Conservation (phyloP, 164 flowering plant species). For the Warburgia ugandensis region DNA sequence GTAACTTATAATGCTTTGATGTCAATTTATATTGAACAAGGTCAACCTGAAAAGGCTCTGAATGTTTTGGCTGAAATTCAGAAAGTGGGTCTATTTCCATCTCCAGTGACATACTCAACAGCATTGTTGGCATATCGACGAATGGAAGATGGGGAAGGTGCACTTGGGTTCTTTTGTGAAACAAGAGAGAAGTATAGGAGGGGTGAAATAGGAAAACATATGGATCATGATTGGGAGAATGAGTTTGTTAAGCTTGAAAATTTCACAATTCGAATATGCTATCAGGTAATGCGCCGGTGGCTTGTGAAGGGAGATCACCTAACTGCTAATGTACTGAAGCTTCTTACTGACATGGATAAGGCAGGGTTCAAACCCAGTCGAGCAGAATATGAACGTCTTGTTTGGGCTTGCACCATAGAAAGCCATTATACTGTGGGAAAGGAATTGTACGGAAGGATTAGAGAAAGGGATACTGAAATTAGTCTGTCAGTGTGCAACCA, state of each 20-base stretch:
- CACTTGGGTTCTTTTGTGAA: slow-evolving; percentile 55
- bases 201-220: slow-evolving; percentile 45
- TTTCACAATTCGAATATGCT: slow-evolving; percentile 58
- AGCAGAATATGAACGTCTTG: slow-evolving; percentile 61
- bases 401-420: slow-evolving; percentile 84
- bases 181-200: slow-evolving; percentile 47
- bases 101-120: slow-evolving; percentile 75
- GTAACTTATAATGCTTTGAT: slow-evolving; percentile 81
- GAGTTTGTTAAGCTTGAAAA: slow-evolving; percentile 62
- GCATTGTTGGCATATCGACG: slow-evolving; percentile 66
- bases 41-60: slow-evolving; percentile 46
- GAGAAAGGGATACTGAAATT: slow-evolving; percentile 51
- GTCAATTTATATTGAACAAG: slow-evolving; percentile 62
- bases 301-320: slow-evolving; percentile 47
- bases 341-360: slow-evolving; percentile 57
- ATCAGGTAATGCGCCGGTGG: slow-evolving; percentile 84
- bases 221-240: slow-evolving; percentile 45
- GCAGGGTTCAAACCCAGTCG: slow-evolving; percentile 48
- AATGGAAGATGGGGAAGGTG: slow-evolving; percentile 82
- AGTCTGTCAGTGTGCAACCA: slow-evolving; percentile 94
- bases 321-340: slow-evolving; percentile 49
- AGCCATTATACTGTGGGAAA: slow-evolving; percentile 63
- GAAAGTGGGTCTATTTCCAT: slow-evolving; percentile 46
- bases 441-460: slow-evolving; percentile 65
- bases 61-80: slow-evolving; percentile 45